Conservation (phyloP, 2,329 filamentous ascomycete species). For the Zymoseptoria ardabiliae region DNA sequence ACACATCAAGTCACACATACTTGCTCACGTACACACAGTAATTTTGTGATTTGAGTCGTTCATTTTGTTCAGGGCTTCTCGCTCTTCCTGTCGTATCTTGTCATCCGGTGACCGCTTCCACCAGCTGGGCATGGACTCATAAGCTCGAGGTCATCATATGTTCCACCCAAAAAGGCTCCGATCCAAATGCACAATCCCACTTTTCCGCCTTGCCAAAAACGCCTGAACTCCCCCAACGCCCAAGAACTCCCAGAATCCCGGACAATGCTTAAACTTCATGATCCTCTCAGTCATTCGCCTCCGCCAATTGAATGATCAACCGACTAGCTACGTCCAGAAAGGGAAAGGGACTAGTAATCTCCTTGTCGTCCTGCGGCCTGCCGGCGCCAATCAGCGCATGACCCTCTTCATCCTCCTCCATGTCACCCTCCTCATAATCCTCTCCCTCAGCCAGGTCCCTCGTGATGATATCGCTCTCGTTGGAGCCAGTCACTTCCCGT, state of each 20-base stretch:
- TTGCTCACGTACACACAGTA: neutral
- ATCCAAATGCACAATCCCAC: neutral
- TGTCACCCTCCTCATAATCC: constrained; percentile 15
- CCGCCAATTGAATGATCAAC: constrained; percentile 86
- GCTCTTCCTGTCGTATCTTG: neutral
- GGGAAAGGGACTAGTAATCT: constrained; percentile 89
- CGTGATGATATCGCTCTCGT: constrained; percentile 18
- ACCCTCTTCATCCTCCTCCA: constrained; percentile 30
- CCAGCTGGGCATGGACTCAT: neutral
- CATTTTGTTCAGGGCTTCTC: neutral
- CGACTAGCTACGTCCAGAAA: constrained; percentile 90
- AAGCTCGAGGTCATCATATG: neutral
- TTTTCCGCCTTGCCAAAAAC: neutral
- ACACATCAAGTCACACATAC: neutral
- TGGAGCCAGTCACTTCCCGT: constrained; percentile 25
- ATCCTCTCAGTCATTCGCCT: constrained; percentile 51
- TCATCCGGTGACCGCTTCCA: neutral
- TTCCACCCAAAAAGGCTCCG: neutral
- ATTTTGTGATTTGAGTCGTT: neutral
- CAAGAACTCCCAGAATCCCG: neutral
- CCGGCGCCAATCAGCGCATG: constrained; percentile 41
- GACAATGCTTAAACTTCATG: neutral
- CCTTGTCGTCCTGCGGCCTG: constrained; percentile 69
- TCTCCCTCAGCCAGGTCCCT: constrained; percentile 18
- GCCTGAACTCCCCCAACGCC: neutral